Evolutionary conservation across 2,329 filamentous ascomycete species (phyloP), one percentile per base, ranked within the genome.

Genomic region (Parafenestella ontariensis): DNA sequence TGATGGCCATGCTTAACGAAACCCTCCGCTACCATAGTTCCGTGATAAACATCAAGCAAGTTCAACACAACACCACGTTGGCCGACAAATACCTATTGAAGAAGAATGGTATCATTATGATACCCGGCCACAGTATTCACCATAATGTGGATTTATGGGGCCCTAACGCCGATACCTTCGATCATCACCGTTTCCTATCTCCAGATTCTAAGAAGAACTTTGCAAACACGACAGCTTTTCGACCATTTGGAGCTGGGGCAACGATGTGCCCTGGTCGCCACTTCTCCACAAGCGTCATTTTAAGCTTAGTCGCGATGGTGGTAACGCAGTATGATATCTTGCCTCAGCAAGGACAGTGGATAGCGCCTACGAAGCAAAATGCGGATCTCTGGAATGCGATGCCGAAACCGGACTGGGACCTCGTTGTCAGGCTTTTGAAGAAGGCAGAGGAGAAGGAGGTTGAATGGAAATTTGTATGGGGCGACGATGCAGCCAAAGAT

Each of bases 1-100:
- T 82, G 3, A 53, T 75, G 3, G 79, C 78, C 6, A 71, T 73
- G 2, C 74, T 77, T 36, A 73, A 81, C 44, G 79, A 82, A 56
- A 72, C 72, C 1, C 69, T 81, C 8, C 76, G 80, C 3, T 68
- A 70, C 43, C 66, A 72, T 40, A 73, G 72, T 21, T 75, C 75
- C 24, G 76, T 76, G 3, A 71, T 73, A 31, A 78, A 75, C 36
- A 61, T 68, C 40, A 72, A 77, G 15, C 53, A 72, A 39, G 75
- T 78, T 3, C 67, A 71, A 44, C 58, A 77, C 28, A 76, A 79
- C 43, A 71, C 67, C 1, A 48, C 70, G 3, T 63, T 79, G 1
- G 53, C 56, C 9, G 53, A 65, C 11, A 51, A 65, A 31, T 78
- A 71, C 43, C 60, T 76, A 2, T 66, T 79, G 6, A 75, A 75